Evolutionary conservation across 2,329 filamentous ascomycete genomes (phyloP).

Genomic region (Fusarium humuli): DNA sequence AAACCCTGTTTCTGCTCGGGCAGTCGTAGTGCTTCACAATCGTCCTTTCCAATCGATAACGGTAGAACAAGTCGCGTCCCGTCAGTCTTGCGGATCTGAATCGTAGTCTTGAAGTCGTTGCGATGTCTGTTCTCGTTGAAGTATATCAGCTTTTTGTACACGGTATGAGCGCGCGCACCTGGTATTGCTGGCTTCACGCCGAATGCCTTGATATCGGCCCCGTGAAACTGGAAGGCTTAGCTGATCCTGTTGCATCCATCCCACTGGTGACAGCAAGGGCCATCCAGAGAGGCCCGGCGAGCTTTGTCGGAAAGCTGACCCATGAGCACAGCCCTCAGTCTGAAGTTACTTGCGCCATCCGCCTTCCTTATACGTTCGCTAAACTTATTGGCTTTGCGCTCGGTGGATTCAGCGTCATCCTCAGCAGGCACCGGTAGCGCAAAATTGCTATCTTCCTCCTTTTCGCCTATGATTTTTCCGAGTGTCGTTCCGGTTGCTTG

Average conservation of each 20-base stretch:
- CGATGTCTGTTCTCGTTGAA: background rate
- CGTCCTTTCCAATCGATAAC: rapidly evolving
- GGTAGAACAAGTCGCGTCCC: rapidly evolving
- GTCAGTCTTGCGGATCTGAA: too few relatives aligned
- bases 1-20: rapidly evolving
- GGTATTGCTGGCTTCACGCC: too few relatives aligned
- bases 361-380: conserved; percentile 88
- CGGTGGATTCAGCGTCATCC: conserved; percentile 69
- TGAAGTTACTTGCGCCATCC: conserved; percentile 86
- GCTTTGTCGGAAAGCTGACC: too few relatives aligned
- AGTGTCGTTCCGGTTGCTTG: conserved; percentile 90
- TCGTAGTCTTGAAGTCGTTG: background rate
- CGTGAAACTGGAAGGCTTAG: too few relatives aligned
- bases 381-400: conserved; percentile 75
- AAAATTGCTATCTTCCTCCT: conserved; percentile 92
- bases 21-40: background rate
- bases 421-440: conserved; percentile 81
- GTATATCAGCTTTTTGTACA: too few relatives aligned
- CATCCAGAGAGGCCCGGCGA: too few relatives aligned
- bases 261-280: too few relatives aligned
- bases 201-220: too few relatives aligned
- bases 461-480: conserved; percentile 95
- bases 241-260: too few relatives aligned
- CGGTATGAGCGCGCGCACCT: too few relatives aligned
- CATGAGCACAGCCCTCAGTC: too few relatives aligned